A percentile compares a stretch with the other conserved stretches of the same genome.
Conservation (phyloP, 225 moss, liverwort and hornwort species). For the Pleurozium schreberi region DNA sequence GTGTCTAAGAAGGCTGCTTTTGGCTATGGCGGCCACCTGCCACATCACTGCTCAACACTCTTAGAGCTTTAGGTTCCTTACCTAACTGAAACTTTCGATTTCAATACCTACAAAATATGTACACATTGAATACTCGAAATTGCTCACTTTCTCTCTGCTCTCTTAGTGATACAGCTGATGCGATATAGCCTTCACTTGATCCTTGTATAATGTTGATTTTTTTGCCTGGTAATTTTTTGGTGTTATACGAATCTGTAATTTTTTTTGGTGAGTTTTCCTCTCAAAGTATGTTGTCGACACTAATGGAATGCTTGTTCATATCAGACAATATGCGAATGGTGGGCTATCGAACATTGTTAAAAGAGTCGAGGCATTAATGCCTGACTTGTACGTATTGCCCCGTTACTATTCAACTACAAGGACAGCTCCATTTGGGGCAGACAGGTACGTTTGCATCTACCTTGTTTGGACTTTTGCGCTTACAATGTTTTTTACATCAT, state of each 20-base stretch:
- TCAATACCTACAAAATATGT: not conserved
- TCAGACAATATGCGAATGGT: conserved; percentile 21
- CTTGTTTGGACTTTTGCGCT: not conserved
- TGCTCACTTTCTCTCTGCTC: not conserved
- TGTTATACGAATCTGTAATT: not conserved
- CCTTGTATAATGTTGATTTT: not conserved
- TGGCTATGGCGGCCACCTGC: not conserved
- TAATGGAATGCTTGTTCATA: not conserved
- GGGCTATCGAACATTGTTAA: conserved; percentile 2
- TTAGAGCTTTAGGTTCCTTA: not conserved
- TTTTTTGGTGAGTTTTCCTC: not conserved
- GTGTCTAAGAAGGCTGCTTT: not conserved
- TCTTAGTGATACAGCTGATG: not conserved
- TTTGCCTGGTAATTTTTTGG: not conserved
- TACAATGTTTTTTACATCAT: too few species aligned
- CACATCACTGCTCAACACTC: not conserved
- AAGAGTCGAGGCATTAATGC: conserved; percentile 2
- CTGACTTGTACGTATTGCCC: not conserved
- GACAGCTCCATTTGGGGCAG: not conserved
- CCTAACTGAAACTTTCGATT: not conserved
- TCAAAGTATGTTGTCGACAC: not conserved
- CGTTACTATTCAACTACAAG: not conserved
- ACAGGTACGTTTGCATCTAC: conserved; percentile 9
- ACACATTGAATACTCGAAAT: not conserved
- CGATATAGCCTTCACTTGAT: not conserved